A percentile compares a stretch with the other conserved stretches of the same genome.
phyloP scores from a whole-genome alignment of 2,329 filamentous ascomycete genomes.

The Beauveria australis region DNA sequence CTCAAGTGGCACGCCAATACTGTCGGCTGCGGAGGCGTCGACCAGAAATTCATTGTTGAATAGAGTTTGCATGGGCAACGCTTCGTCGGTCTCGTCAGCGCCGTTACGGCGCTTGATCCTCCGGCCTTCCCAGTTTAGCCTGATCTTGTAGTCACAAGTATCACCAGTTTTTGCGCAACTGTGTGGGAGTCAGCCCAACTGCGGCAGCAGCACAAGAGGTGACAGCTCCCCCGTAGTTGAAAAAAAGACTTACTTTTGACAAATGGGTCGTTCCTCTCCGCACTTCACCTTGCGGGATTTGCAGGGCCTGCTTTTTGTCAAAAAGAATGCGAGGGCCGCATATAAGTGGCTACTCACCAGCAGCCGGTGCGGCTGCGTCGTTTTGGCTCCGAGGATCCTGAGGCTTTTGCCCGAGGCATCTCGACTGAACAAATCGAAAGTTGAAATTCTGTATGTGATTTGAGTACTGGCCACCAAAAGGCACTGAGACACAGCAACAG shows the following conservation, averaged over 20 bases:
- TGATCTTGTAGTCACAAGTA: conserved; percentile 71
- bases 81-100: background rate
- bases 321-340: background rate
- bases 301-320: conserved; percentile 52
- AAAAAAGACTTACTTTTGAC: conserved; percentile 45
- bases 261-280: conserved; percentile 67
- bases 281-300: conserved; percentile 69
- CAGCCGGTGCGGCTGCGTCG: conserved; percentile 37
- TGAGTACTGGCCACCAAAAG: background rate
- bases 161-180: conserved; percentile 63
- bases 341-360: conserved; percentile 26
- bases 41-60: conserved; percentile 2
- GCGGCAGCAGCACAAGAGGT: background rate
- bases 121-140: conserved; percentile 72
- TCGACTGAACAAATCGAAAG: background rate
- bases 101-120: conserved; percentile 15
- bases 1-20: conserved; percentile 5
- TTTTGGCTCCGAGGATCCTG: conserved; percentile 35
- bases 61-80: background rate
- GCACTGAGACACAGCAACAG: background rate
- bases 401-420: conserved; percentile 37
- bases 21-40: background rate
- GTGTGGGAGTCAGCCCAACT: background rate
- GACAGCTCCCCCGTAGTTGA: background rate
- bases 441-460: background rate